Conservation (phyloP, 768 basidiomycete genomes). For the button mushroom (Agaricus bisporus) region DNA sequence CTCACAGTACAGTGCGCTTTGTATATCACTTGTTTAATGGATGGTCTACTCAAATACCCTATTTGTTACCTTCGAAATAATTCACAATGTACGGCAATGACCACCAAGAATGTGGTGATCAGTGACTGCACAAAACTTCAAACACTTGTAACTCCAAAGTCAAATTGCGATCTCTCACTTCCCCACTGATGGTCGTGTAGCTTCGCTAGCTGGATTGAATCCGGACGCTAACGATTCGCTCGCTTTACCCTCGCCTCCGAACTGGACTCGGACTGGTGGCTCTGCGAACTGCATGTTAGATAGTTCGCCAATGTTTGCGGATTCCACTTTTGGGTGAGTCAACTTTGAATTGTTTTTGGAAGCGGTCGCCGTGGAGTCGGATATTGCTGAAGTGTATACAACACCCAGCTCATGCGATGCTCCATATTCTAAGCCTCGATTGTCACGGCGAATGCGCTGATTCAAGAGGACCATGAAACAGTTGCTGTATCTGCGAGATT, state of each 20-base stretch:
- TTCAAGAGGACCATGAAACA: constrained; percentile 9
- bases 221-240: too few relatives aligned
- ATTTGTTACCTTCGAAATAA: neutral
- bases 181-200: too few relatives aligned
- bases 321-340: neutral
- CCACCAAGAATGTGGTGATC: too few relatives aligned
- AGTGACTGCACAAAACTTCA: too few relatives aligned
- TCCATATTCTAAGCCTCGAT: neutral
- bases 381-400: too few relatives aligned
- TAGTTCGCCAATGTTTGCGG: neutral
- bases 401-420: neutral
- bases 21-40: neutral
- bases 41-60: neutral
- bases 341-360: neutral
- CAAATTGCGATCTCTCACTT: neutral
- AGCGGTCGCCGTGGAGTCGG: neutral
- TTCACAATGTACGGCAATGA: too few relatives aligned
- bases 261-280: neutral
- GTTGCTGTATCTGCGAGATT: constrained; percentile 3
- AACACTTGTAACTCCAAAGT: neutral
- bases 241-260: neutral
- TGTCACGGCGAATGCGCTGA: constrained; percentile 1
- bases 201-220: neutral
- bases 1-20: neutral
- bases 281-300: neutral